Evolutionary conservation across 2,329 filamentous ascomycete genomes (phyloP).

Genomic region (Ascochyta fabae): DNA sequence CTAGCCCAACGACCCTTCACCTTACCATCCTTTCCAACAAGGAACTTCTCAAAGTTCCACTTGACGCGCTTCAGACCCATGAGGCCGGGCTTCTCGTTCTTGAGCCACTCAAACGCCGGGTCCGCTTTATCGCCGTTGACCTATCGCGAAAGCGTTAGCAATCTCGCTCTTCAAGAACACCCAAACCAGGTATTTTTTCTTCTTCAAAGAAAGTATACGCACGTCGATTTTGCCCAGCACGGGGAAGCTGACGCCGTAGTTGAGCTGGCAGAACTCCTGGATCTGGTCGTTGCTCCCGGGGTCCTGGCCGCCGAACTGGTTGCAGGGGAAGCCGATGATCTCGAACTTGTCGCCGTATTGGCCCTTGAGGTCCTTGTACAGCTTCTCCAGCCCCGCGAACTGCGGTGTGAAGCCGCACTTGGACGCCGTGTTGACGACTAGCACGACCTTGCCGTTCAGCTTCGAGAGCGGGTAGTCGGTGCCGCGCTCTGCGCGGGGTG

Average conservation of each 20-base stretch:
- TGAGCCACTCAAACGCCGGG: slow-evolving; percentile 80
- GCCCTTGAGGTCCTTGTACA: slow-evolving; percentile 79
- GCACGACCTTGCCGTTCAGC: slow-evolving; percentile 89
- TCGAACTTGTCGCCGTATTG: slow-evolving; percentile 78
- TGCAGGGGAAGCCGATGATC: slow-evolving; percentile 96
- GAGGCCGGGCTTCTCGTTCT: slow-evolving; percentile 75
- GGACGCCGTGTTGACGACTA: slow-evolving; percentile 96
- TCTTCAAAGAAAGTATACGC: neutral
- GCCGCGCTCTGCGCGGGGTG: slow-evolving; percentile 69
- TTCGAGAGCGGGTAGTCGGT: slow-evolving; percentile 70
- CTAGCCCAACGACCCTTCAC: slow-evolving; percentile 88
- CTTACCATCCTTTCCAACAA: slow-evolving; percentile 83
- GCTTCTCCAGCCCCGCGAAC: slow-evolving; percentile 85
- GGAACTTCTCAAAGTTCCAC: slow-evolving; percentile 99
- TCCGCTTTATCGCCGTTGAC: slow-evolving; percentile 79
- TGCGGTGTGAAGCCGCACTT: slow-evolving; percentile 99
- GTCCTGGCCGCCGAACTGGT: slow-evolving; percentile 93
- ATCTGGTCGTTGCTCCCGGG: slow-evolving; percentile 74
- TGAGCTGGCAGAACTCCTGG: slow-evolving; percentile 79
- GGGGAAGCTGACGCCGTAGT: slow-evolving; percentile 93
- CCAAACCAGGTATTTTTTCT: no score
- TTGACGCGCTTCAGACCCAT: slow-evolving; percentile 90
- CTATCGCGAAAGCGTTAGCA: slow-evolving; percentile 6
- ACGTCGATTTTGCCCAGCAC: slow-evolving; percentile 92
- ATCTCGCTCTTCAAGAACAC: neutral